Evolutionary conservation across 352 stramenopile genomes (phyloP).

Genomic region (Detonula confervacea): DNA sequence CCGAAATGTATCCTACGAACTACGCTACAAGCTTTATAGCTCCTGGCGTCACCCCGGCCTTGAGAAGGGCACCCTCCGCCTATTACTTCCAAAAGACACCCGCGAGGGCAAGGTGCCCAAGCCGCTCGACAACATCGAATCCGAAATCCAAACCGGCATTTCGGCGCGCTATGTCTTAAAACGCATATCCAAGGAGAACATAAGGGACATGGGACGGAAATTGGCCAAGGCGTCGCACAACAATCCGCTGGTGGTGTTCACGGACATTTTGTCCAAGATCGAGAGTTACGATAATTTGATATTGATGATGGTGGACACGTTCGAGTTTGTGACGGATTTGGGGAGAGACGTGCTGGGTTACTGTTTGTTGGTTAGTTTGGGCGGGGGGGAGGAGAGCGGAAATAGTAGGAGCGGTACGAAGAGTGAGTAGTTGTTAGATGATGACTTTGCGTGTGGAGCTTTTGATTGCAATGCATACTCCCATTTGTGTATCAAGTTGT

Average conservation of each 20-base stretch:
- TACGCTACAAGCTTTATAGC: conserved; percentile 77
- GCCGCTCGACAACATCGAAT: conserved; percentile 63
- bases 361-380: conserved; percentile 91
- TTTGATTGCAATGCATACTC: too few relatives aligned
- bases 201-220: conserved; percentile 68
- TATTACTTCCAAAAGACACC: conserved; percentile 28
- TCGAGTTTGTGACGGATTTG: conserved; percentile 92
- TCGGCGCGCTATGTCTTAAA: conserved; percentile 73
- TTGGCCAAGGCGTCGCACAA: conserved; percentile 90
- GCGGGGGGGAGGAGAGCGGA: conserved; percentile 74
- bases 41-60: conserved; percentile 67
- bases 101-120: conserved; percentile 47
- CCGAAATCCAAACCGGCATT: conserved; percentile 77
- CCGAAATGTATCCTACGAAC: conserved; percentile 68
- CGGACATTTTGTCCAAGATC: conserved; percentile 93
- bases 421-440: too few relatives aligned
- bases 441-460: too few relatives aligned
- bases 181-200: conserved; percentile 82
- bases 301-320: conserved; percentile 93
- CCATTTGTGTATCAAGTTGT: conserved; percentile 15
- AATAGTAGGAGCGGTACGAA: conserved; percentile 71
- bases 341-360: conserved; percentile 95
- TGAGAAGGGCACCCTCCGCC: conserved; percentile 55
- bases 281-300: conserved; percentile 98
- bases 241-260: conserved; percentile 93